Evolutionary conservation across 2,329 filamentous ascomycete genomes (phyloP), one percentile per base, ranked within the genome.

Genomic region (Rhynchosporium agropyri): DNA sequence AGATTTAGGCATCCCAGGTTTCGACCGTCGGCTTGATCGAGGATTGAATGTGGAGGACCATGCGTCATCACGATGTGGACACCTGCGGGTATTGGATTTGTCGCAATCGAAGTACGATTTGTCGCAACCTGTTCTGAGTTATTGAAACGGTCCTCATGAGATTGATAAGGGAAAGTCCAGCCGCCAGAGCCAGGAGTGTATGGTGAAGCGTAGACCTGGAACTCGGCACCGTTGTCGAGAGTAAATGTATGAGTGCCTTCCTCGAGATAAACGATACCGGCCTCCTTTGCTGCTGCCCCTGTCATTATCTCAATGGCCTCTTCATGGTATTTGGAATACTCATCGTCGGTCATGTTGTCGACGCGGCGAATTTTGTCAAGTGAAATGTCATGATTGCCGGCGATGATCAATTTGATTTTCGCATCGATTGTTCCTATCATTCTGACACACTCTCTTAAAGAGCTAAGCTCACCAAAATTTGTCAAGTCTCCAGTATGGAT

Each of bases 351-450:
- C 12, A 59, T 46, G n/a, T 60, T 45, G 12, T 65, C 53, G 6
- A 65, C 62, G 4, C 55, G 28, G 2, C 33, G 58, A 12, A 33
- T 54, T 13, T 36, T 10, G 65, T 88, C 83, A 0, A 87, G 77
- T 2, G 79, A 81, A 50, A 85, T 77, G 69, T 87, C 84, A 73
- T 87, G 85, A 69, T 87, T 87, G 0, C 85, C 85, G 0, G 84
- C 80, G 63, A 88, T 86, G 20, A 87, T 80, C 28, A 88, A 76
- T 68, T 87, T 88, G 4, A 87, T 72, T 13, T 80, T 78, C 3
- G 84, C 83, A 15, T 81, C 73, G 40, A 83, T 77, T 2, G 68
- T 68, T n/a, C 58, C 58, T 3, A 70, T 33, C 67, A 71, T 69
- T 13, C 63, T 59, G 0, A 77, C 42, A 7, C 71, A 63, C 2